phyloP scores from a whole-genome alignment of 2,329 filamentous ascomycete genomes.

The Raffaelea albimanens region DNA sequence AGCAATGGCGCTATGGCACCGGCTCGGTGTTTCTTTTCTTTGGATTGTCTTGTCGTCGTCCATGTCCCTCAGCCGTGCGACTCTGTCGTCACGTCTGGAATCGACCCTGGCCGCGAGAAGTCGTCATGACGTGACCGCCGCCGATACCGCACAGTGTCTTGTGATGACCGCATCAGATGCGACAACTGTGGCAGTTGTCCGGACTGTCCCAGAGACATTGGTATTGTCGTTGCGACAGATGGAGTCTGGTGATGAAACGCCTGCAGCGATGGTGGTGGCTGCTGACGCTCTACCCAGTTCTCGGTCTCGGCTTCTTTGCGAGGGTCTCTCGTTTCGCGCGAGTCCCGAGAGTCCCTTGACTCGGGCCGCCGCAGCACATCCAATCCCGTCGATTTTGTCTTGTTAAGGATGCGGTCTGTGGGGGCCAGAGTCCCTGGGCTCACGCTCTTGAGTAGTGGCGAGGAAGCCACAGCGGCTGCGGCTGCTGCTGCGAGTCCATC shows the following conservation, averaged over 20 bases:
- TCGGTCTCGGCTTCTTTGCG: constrained; percentile 17
- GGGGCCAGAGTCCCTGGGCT: too few relatives aligned
- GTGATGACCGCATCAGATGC: constrained; percentile 7
- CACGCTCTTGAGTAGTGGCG: too few relatives aligned
- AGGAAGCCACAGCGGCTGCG: neutral
- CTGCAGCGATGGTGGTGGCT: constrained; percentile 9
- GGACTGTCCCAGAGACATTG: constrained; percentile 2
- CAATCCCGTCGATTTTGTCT: neutral
- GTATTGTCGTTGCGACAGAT: constrained; percentile 4
- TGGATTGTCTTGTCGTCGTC: neutral
- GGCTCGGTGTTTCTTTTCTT: neutral
- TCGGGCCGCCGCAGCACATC: constrained; percentile 10
- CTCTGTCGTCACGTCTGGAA: constrained; percentile 29
- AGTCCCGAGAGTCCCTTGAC: constrained; percentile 23
- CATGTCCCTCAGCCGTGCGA: constrained; percentile 11
- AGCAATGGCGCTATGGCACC: too few relatives aligned
- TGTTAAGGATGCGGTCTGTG: neutral
- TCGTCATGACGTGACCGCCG: constrained; percentile 25
- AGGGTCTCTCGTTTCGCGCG: constrained; percentile 18
- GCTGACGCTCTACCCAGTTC: constrained; percentile 14
- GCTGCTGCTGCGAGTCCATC: neutral
- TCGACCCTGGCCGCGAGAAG: constrained; percentile 36
- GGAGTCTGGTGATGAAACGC: constrained; percentile 8
- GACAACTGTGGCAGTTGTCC: constrained; percentile 4
- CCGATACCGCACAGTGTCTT: constrained; percentile 26